Evolutionary conservation across 2,329 filamentous ascomycete genomes (phyloP).

Genomic region (Akanthomyces muscarius): DNA sequence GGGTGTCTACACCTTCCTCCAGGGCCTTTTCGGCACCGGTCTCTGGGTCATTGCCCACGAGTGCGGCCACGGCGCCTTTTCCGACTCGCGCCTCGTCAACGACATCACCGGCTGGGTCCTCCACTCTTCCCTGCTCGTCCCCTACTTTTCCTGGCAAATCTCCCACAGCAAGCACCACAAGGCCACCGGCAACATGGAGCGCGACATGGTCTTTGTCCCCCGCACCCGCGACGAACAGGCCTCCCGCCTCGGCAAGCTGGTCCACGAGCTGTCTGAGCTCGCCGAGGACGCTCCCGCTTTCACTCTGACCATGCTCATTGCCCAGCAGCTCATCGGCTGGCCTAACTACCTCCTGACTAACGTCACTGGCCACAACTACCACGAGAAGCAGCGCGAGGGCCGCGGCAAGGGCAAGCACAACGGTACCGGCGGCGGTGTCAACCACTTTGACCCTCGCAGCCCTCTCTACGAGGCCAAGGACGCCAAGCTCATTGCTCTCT

Average conservation of each 20-base stretch:
- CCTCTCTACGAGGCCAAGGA: constrained; percentile 91
- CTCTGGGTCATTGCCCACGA: constrained; percentile 97
- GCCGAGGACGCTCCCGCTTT: constrained; percentile 90
- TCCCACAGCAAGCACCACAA: constrained; percentile 99
- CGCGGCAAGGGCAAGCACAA: constrained; percentile 91
- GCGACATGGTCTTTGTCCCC: constrained; percentile 99
- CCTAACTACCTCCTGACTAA: constrained; percentile 87
- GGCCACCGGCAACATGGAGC: constrained; percentile 93
- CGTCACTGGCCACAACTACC: constrained; percentile 93
- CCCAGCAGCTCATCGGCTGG: constrained; percentile 91
- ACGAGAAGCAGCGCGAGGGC: constrained; percentile 85
- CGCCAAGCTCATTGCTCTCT: constrained; percentile 78
- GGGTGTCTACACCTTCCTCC: constrained; percentile 68
- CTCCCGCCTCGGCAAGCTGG: constrained; percentile 65
- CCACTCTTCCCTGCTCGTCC: constrained; percentile 84
- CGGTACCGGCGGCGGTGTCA: constrained; percentile 74
- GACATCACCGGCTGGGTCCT: constrained; percentile 88
- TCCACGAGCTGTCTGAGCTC: constrained; percentile 82
- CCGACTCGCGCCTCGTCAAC: constrained; percentile 83
- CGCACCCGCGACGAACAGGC: constrained; percentile 82
- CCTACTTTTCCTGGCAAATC: constrained; percentile 99
- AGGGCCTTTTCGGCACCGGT: constrained; percentile 91
- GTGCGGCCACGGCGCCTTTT: constrained; percentile 96
- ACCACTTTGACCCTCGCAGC: constrained; percentile 88
- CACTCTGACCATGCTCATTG: constrained; percentile 68